phyloP scores from a whole-genome alignment of 805 yeast species.

The Candida namnaoensis region DNA sequence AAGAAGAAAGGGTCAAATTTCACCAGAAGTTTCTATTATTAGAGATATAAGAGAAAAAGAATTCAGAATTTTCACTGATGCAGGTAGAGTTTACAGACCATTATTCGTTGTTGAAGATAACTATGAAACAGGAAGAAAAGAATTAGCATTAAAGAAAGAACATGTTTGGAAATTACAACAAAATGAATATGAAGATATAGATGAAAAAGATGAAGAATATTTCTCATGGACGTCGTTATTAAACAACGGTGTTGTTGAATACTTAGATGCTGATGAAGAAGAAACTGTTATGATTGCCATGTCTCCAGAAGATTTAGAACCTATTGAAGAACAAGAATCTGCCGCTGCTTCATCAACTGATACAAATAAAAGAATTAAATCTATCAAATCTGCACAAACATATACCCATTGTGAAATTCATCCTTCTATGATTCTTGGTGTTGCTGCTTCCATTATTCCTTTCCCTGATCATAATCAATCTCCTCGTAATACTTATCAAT shows the following conservation, averaged over 20 bases:
- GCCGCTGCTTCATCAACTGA: constrained; percentile 27
- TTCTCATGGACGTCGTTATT: constrained; percentile 85
- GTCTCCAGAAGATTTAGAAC: constrained; percentile 94
- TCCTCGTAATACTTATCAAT: constrained; percentile 98
- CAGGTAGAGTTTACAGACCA: constrained; percentile 97
- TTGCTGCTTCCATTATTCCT: constrained; percentile 97
- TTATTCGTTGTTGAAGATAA: constrained; percentile 89
- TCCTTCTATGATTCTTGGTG: constrained; percentile 98
- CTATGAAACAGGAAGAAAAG: constrained; percentile 52
- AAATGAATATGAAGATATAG: constrained; percentile 46
- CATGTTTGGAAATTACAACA: constrained; percentile 68
- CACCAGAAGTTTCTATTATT: constrained; percentile 93
- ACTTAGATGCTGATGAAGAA: constrained; percentile 98
- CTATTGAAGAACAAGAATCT: constrained; percentile 35
- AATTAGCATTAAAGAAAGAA: constrained; percentile 75
- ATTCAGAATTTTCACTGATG: constrained; percentile 93
- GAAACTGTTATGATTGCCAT: constrained; percentile 97
- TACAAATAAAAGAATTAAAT: constrained; percentile 76
- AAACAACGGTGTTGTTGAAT: constrained; percentile 84
- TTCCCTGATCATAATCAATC: constrained; percentile 99
- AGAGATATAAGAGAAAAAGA: constrained; percentile 97
- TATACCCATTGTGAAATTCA: constrained; percentile 99
- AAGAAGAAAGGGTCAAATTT: constrained; percentile 91
- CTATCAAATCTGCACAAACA: constrained; percentile 62
- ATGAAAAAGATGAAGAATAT: constrained; percentile 39